phyloP scores from a whole-genome alignment of 164 flowering plant species.

The Santalum album region DNA sequence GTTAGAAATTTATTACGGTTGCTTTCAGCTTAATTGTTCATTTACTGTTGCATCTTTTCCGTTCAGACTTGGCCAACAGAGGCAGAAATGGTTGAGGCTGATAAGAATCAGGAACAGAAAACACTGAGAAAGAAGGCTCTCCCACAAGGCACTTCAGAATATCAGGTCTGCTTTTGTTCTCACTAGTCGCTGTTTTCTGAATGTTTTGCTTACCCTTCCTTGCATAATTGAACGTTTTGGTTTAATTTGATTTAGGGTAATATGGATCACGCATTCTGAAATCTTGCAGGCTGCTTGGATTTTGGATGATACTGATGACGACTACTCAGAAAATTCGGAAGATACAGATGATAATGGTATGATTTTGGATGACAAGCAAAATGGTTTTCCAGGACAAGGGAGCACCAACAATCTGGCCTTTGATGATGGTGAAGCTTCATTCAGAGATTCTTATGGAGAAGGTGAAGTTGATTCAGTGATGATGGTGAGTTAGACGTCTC shows the following conservation, averaged over 20 bases:
- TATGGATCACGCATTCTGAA: too few species aligned
- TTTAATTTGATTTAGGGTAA: too few species aligned
- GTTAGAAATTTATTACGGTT: background rate
- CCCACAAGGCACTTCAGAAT: conserved; percentile 90
- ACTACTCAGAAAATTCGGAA: conserved; percentile 37
- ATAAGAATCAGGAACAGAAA: conserved; percentile 38
- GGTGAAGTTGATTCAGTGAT: conserved; percentile 71
- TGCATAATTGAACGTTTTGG: background rate
- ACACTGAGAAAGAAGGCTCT: conserved; percentile 44
- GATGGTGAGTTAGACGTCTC: conserved; percentile 43
- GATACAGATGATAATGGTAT: conserved; percentile 49
- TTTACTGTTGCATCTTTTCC: conserved; percentile 3
- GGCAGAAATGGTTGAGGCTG: conserved; percentile 91
- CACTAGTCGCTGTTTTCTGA: background rate
- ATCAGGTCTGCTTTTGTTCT: conserved; percentile 52
- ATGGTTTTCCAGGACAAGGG: conserved; percentile 23
- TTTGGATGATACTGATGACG: conserved; percentile 65
- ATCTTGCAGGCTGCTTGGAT: conserved; percentile 88
- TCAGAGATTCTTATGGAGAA: conserved; percentile 60
- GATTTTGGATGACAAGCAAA: conserved; percentile 57
- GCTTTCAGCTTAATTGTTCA: background rate
- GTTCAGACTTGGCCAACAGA: conserved; percentile 96
- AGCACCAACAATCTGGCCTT: conserved; percentile 23
- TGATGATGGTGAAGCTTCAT: conserved; percentile 67
- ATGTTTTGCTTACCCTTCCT: background rate